Percentiles rank a stretch among this genome's conserved stretches.
phyloP scores from a whole-genome alignment of 176 grass and related monocot genomes.

The Eragrostis curvula region DNA sequence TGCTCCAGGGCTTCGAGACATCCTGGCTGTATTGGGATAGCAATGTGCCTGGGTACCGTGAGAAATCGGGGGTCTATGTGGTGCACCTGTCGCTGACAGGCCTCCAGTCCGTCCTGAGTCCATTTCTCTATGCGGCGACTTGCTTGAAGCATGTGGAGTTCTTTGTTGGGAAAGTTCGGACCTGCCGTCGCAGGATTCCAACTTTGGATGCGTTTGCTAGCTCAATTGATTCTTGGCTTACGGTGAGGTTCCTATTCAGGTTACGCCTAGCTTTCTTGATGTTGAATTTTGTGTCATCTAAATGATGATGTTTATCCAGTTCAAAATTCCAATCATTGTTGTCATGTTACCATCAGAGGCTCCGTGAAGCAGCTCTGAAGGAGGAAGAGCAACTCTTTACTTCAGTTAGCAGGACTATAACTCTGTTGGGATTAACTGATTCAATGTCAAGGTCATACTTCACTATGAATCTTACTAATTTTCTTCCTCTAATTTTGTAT shows the following conservation, averaged over 20 bases:
- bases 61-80: constrained; percentile 62
- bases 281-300: constrained; percentile 1
- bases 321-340: constrained; percentile 18
- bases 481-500: constrained; percentile 2
- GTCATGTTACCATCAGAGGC: constrained; percentile 60
- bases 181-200: constrained; percentile 19
- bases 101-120: constrained; percentile 54
- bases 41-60: constrained; percentile 39
- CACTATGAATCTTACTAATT: not conserved
- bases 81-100: constrained; percentile 66
- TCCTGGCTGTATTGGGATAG: constrained; percentile 68
- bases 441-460: constrained; percentile 78
- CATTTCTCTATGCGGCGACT: constrained; percentile 69
- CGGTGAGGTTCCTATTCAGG: constrained; percentile 53
- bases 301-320: constrained; percentile 6
- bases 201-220: constrained; percentile 78
- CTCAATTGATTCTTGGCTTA: constrained; percentile 78
- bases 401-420: constrained; percentile 50
- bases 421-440: constrained; percentile 74
- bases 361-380: constrained; percentile 73
- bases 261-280: not conserved
- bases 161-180: constrained; percentile 61
- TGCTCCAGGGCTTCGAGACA: constrained; percentile 78
- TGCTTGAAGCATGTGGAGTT: constrained; percentile 89
- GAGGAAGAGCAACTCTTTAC: constrained; percentile 65